A percentile compares a stretch with the other conserved stretches of the same genome.
Conservation (phyloP, 768 basidiomycete species). For the Chalciporus sphaerocephalus region DNA sequence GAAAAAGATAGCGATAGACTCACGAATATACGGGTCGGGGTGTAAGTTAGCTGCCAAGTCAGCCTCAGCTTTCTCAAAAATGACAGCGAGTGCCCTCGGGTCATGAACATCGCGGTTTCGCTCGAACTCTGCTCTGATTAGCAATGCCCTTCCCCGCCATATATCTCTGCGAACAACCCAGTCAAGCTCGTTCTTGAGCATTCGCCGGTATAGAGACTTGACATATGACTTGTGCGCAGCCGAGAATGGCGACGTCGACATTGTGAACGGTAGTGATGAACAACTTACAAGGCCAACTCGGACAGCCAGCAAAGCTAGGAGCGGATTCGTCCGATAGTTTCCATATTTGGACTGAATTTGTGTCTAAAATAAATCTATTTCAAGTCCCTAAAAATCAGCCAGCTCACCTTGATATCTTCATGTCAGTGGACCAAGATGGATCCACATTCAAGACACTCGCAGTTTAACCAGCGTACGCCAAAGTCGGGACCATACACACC, state of each 20-base stretch:
- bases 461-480: conserved; percentile 70
- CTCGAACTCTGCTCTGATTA: conserved; percentile 92
- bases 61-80: conserved; percentile 78
- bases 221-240: conserved; percentile 78
- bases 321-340: neutral
- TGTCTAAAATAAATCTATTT: neutral
- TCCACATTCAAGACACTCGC: conserved; percentile 68
- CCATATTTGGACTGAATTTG: neutral
- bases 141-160: conserved; percentile 80
- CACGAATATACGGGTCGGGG: conserved; percentile 92
- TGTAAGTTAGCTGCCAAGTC: conserved; percentile 63
- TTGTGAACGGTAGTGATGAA: conserved; percentile 23
- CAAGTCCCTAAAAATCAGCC: neutral
- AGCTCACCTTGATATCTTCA: conserved; percentile 20
- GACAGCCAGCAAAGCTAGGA: neutral
- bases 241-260: conserved; percentile 62
- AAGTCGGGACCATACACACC: conserved; percentile 58
- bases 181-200: conserved; percentile 81
- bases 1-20: conserved; percentile 33
- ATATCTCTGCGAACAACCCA: conserved; percentile 85
- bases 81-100: conserved; percentile 72
- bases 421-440: conserved; percentile 47
- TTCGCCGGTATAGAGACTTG: conserved; percentile 87
- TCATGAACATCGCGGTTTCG: conserved; percentile 82
- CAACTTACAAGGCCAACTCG: neutral